These are phyloP conservation scores for fission yeast (Schizosaccharomyces pombe) DNA, from an alignment of 805 yeast species.

Conservation along the genomic window DNA sequence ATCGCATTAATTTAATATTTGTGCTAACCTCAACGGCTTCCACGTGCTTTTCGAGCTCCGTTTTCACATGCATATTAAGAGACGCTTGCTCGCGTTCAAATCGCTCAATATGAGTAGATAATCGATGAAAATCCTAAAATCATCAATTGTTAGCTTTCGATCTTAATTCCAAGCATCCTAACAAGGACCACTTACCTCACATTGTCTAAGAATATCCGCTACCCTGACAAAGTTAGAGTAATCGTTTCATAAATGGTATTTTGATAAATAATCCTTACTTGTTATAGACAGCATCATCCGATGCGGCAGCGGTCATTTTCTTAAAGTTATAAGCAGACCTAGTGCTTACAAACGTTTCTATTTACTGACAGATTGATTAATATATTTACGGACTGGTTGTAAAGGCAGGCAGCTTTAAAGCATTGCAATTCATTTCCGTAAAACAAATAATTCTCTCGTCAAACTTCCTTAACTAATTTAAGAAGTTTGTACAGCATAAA, in stretches of 20 bases:
- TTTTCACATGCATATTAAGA: slow-evolving; percentile 48
- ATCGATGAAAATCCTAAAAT: slow-evolving; percentile 15
- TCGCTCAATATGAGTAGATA: slow-evolving; percentile 15
- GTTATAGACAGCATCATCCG: background rate
- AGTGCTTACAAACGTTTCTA: no score
- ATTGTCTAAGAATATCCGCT: slow-evolving; percentile 11
- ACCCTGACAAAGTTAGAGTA: slow-evolving; percentile 5
- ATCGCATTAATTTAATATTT: no score
- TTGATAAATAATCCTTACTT: background rate
- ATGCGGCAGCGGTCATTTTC: background rate
- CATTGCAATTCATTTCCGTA: no score
- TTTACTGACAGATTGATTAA: no score
- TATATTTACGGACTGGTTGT: no score
- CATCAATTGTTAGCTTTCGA: background rate
- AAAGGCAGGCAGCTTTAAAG: no score
- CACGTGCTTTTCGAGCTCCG: slow-evolving; percentile 43
- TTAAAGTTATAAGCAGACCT: background rate
- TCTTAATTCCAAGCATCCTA: background rate
- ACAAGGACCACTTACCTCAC: no score
- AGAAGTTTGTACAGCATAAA: no score
- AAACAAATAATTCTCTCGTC: no score
- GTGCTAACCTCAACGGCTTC: slow-evolving; percentile 25
- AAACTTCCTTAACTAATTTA: no score
- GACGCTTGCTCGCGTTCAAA: slow-evolving; percentile 38
- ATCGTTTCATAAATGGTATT: background rate